Evolutionary conservation across 106 monocot genomes (phyloP), one percentile per base, ranked within the genome.

Genomic region (Allium sativum): DNA sequence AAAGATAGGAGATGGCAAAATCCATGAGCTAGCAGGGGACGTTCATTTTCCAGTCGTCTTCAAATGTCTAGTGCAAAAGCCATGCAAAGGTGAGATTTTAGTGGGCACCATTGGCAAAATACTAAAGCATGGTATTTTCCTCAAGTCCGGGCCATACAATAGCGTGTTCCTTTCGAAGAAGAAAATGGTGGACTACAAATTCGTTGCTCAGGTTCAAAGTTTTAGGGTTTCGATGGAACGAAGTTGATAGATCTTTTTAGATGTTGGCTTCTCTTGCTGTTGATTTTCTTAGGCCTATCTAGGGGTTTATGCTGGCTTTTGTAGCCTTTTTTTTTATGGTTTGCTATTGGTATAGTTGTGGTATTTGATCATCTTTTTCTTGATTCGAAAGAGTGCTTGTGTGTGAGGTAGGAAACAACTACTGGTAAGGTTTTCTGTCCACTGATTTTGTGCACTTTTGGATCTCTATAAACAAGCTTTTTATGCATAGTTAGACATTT

Each of bases 241-340:
- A 94, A 70, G 56, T 53, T 56, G 81, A 89, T 20, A 68, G 93
- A 47, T 56, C 69, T 3, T 94, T 94, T 45, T 77, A 85, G 64
- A 43, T 85, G 14, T 68, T 94, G 9, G 93, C 78, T 1, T 78
- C 83, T 7, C 50, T 94, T 44, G 76, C 81, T 13, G 82, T 76
- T 43, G 89, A 94, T 64, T 94, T 78, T 53, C 92, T 92, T 12
- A 86, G 87, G 3, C 80, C 92, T 21, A 21, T 84, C 16, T 77
- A 59, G 45, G n/a, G n/a, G n/a, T n/a, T n/a, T n/a, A n/a, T n/a
- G n/a, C n/a, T 55, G 55, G 14, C 18, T 55, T 31, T 31, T 31
- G 5, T 0, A 1, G 31, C 31, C n/a, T n/a, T n/a, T n/a, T 31
- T 5, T 31, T 31, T 31, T 31, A 31, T 31, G 22, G 31, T 5